Evolutionary conservation across 129 eudicot genomes (phyloP), one percentile per base, ranked within the genome.

Genomic region (Tagetes patula): DNA sequence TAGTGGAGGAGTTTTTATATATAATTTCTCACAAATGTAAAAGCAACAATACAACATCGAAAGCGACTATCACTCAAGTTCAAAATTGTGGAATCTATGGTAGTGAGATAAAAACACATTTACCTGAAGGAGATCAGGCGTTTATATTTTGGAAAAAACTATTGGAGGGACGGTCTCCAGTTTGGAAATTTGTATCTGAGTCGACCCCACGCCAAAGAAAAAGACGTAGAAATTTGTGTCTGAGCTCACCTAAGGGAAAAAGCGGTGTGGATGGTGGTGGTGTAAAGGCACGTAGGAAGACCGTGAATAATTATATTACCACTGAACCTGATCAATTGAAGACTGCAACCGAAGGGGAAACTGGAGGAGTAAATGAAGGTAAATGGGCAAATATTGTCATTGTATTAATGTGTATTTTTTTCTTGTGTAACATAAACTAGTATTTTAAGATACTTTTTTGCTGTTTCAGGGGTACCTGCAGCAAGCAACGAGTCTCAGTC

Each of bases 111-210:
- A 77, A 83, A 77, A 49, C 69, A 38, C 77, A 69, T 65, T 45
- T 80, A 61, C 63, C 78, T 3, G 80, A 82, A 72, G 85, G 84
- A 65, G 91, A 86, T 39, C 82, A 72, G 8, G 87, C 89, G 0
- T 83, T 69, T 60, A 36, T 77, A 30, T 90, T 90, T 69, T 94
- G 99, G 99, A 84, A 55, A 77, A 86, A 85, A 54, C 78, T 94
- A 66, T 77, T 94, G 71, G 90, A 80, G 8, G 83, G 87, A 46
- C 83, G 66, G 77, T 72, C 33, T 63, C 96, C 93, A 1, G 31
- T 1, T 30, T 94, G 97, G 97, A 94, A 76, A 68, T 77, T 73
- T 83, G 76, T 80, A 69, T 68, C 83, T 0, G 71, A 47, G 9
- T 78, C 84, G 36, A 75, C 83, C 65, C 86, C 85, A 36, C 80